Evolutionary conservation across 164 flowering plant genomes (phyloP).

Genomic region (Dillenia turbinata): DNA sequence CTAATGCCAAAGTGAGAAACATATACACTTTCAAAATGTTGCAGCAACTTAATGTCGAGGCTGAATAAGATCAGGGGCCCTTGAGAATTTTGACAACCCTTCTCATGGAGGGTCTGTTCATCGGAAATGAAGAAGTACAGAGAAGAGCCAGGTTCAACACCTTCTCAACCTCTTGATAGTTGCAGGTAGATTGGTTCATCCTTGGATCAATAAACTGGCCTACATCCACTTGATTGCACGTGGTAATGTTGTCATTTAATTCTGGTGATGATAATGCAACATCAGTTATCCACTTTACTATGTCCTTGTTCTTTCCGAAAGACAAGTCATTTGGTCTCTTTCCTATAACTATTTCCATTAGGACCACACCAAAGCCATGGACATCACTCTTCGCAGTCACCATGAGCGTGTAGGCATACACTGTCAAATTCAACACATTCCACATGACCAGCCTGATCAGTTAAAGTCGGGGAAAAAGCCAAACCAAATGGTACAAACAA

Average conservation of each 20-base stretch:
- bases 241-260: constrained; percentile 2
- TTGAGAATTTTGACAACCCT: constrained; percentile 63
- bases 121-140: constrained; percentile 56
- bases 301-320: constrained; percentile 49
- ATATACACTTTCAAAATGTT: no score
- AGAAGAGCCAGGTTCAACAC: constrained; percentile 55
- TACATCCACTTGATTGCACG: constrained; percentile 8
- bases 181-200: constrained; percentile 23
- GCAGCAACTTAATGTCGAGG: neutral
- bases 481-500: no score
- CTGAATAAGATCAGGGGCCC: constrained; percentile 10
- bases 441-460: no score
- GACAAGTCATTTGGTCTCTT: constrained; percentile 50
- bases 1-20: no score
- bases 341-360: constrained; percentile 54
- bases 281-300: constrained; percentile 67
- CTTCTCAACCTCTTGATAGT: constrained; percentile 39
- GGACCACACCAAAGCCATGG: constrained; percentile 56
- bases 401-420: constrained; percentile 55
- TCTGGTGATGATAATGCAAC: constrained; percentile 17
- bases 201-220: constrained; percentile 43
- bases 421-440: constrained; percentile 19
- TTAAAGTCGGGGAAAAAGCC: no score
- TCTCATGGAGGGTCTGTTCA: constrained; percentile 70
- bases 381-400: constrained; percentile 64